Evolutionary conservation across 2,329 filamentous ascomycete species (phyloP), one percentile per base, ranked within the genome.

Genomic region (Fusarium sp.): DNA sequence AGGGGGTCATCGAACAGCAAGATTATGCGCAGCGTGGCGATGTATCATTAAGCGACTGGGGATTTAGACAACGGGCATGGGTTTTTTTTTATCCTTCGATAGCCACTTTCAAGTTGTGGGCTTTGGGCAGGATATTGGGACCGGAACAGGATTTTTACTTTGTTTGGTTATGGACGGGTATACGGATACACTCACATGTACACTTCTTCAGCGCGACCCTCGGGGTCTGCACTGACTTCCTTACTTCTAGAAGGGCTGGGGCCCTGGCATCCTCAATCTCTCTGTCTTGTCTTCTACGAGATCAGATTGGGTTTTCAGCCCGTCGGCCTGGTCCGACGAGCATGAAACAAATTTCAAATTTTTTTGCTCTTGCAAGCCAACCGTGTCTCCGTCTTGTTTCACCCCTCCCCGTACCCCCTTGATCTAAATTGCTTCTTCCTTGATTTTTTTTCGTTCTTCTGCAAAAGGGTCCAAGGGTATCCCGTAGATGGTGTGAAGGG

Each of bases 41-140:
- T 74, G 63, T 67, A 74, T 69, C 40, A 72, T 62, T 56, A 69
- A 54, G 62, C 55, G 42, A 68, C 23, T 34, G 57, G 44, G 25
- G 27, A 64, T 62, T 59, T 59, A 64, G 50, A 46, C 16, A 33
- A 51, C 27, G 49, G 16, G 10, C 46, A 36, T 65, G 42, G 57
- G 44, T 27, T 33, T 58, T 64, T 60, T 38, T 58, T 64, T 58
- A 33, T 58, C 62, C 58, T 53, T 27, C 53, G 42, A 56, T 46
- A 56, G 60, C 27, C 34, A 59, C 31, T n/a, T 60, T 29, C 61
- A 55, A 60, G 42, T 64, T 57, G 42, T 57, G 62, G 64, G 55
- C 33, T 55, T 60, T 36, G 59, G 51, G 60, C 10, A 42, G 46
- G 46, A 20, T 18, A 57, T 61, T 50, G 60, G 71, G 58, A 57